Percentiles rank a stretch among this genome's conserved stretches.
phyloP scores from a whole-genome alignment of 768 basidiomycete genomes.

The Mycena capillaripes region DNA sequence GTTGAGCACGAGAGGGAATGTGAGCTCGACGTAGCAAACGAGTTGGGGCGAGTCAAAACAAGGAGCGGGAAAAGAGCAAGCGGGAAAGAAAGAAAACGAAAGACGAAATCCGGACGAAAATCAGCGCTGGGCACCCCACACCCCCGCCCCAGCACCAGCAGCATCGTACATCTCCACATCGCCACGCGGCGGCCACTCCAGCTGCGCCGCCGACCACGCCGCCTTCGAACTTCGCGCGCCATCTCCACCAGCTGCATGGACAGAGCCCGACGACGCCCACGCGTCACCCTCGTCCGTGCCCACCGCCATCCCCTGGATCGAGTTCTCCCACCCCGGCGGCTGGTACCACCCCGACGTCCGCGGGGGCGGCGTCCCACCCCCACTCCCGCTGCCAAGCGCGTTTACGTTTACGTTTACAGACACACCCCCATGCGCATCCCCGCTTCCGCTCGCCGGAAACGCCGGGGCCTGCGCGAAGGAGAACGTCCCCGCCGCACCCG shows the following conservation, averaged over 20 bases:
- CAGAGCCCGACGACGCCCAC: not conserved
- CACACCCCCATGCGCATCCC: not conserved
- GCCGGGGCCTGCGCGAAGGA: not conserved
- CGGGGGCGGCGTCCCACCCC: not conserved
- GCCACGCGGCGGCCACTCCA: constrained; percentile 2
- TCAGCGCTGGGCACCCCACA: constrained; percentile 20
- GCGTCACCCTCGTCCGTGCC: not conserved
- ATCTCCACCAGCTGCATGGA: not conserved
- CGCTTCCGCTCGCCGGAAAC: not conserved
- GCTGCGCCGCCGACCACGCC: not conserved
- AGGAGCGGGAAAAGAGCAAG: not conserved
- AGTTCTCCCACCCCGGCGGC: constrained; percentile 30
- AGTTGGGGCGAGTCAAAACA: not conserved
- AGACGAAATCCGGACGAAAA: not conserved
- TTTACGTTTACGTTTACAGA: not conserved
- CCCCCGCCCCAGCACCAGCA: not conserved
- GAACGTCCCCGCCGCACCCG: not conserved
- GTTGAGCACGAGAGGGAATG: not conserved
- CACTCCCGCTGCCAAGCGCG: not conserved
- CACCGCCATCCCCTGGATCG: constrained; percentile 11
- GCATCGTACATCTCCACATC: constrained; percentile 29
- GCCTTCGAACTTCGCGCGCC: not conserved
- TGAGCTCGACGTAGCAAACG: not conserved
- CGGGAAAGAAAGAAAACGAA: not conserved
- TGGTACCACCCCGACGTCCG: constrained; percentile 34